Evolutionary conservation across 192 early-diverging fungal species (phyloP).

Genomic region (Coemansia umbellata): DNA sequence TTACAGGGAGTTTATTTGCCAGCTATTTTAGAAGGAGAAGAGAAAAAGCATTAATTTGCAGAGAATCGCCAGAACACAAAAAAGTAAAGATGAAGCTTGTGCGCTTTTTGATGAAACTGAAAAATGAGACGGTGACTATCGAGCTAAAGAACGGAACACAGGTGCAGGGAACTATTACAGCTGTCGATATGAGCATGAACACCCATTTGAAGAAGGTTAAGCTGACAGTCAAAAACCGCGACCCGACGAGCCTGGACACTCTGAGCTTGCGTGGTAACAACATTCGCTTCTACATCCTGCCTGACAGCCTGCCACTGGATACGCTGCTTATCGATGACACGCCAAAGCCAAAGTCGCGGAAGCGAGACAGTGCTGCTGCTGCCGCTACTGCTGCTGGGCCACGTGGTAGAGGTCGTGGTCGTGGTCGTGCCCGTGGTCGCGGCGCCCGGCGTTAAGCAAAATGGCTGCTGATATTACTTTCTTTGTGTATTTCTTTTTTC

Average conservation of each 20-base stretch:
- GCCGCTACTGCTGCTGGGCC: constrained; percentile 1
- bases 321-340: constrained; percentile 94
- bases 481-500: not conserved
- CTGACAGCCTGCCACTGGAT: constrained; percentile 91
- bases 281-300: constrained; percentile 92
- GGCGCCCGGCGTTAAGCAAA: constrained; percentile 40
- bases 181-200: constrained; percentile 99
- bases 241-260: constrained; percentile 86
- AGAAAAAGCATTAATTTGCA: not conserved
- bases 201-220: constrained; percentile 98
- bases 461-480: not conserved
- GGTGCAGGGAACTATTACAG: constrained; percentile 92
- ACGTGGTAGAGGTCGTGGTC: constrained; percentile 56
- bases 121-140: constrained; percentile 95
- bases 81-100: constrained; percentile 43
- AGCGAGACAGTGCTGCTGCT: constrained; percentile 55
- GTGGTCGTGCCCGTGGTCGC: constrained; percentile 69
- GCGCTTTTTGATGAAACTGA: constrained; percentile 96
- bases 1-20: too few species aligned
- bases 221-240: constrained; percentile 94
- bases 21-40: too few species aligned
- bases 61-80: not conserved
- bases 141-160: constrained; percentile 99
- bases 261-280: constrained; percentile 94
- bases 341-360: constrained; percentile 90